Conservation (phyloP, 495 filamentous ascomycete species). For the Lasiosphaeria hispida region DNA sequence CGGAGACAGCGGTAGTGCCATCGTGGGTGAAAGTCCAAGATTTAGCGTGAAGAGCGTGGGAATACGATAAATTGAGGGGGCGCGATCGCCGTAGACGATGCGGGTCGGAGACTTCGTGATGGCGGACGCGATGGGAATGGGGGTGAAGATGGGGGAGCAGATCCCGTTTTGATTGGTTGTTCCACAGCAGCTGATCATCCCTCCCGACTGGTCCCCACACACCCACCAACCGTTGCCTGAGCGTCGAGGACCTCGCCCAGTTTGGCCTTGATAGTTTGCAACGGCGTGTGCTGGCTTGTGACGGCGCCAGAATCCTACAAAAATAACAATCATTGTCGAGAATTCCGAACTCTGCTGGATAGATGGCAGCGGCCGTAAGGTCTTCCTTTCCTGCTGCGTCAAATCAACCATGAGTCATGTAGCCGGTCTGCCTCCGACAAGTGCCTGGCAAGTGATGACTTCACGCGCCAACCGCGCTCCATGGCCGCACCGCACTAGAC, state of each 20-base stretch:
- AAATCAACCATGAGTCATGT: not conserved
- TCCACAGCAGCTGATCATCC: slow-evolving; percentile 29
- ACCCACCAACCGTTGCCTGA: slow-evolving; percentile 9
- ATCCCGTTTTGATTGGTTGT: slow-evolving; percentile 28
- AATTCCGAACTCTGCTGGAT: too few species aligned
- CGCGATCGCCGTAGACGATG: slow-evolving; percentile 16
- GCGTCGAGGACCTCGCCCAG: not conserved
- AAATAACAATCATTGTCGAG: too few species aligned
- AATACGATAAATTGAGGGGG: slow-evolving; percentile 1
- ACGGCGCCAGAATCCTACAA: not conserved
- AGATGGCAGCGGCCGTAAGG: too few species aligned
- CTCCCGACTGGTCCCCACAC: slow-evolving; percentile 17
- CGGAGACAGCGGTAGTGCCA: not conserved
- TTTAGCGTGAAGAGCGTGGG: slow-evolving; percentile 4
- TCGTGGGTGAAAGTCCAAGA: not conserved
- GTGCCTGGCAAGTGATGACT: not conserved
- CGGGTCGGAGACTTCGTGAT: slow-evolving; percentile 29
- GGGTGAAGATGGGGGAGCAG: slow-evolving; percentile 20
- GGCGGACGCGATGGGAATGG: slow-evolving; percentile 15
- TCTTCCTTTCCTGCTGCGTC: too few species aligned
- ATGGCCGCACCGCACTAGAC: not conserved
- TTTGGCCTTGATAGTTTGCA: not conserved
- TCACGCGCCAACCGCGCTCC: slow-evolving; percentile 1
- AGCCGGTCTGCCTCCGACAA: not conserved
- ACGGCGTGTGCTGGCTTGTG: not conserved